Evolutionary conservation across 2,329 filamentous ascomycete species (phyloP), one percentile per base, ranked within the genome.

Genomic region (Aspergillus texensis): DNA sequence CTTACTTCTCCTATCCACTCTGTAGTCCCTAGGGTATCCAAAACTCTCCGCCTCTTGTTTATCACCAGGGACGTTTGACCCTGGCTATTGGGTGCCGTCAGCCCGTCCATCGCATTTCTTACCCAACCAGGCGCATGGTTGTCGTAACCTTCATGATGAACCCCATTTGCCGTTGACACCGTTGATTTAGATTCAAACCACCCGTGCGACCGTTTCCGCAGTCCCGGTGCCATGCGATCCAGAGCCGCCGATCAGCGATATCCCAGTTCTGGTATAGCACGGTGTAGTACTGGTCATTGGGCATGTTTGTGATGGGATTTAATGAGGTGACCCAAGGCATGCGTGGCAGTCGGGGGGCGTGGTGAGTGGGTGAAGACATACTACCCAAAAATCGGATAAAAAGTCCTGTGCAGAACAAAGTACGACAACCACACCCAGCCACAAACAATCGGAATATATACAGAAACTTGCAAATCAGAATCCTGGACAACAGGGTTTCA

Each of bases 1-100:
- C 52, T 24, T 55, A 39, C 52, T n/a, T 55, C 52, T 26, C 52
- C 52, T 55, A 12, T 55, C 39, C 21, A 16, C 34, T 28, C 26
- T 6, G 26, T 28, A 28, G 5, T 16, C 34, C 34, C 5, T 36
- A 12, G 30, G 19, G 19, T n/a, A 30, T 50, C 30, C 34, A 26
- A 55, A 55, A 54, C 19, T 55, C 32, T 55, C 32, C 52, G 52
- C 24, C 52, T 54, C 32, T 54, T 54, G 10, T 54, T 32, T n/a
- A 39, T 21, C 30, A 55, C 36, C 11, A 21, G 14, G 32, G 52
- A 30, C 14, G 52, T 28, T 55, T 55, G 52, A 26, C 30, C n/a
- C 52, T 16, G 21, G 41, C 34, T 41, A 55, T 55, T 39, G 52
- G 52, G 11, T 24, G 6, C 30, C 11, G n/a, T 54, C n/a, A 10